Evolutionary conservation across 2,329 filamentous ascomycete species (phyloP).

Genomic region (Monosporascus ibericus): DNA sequence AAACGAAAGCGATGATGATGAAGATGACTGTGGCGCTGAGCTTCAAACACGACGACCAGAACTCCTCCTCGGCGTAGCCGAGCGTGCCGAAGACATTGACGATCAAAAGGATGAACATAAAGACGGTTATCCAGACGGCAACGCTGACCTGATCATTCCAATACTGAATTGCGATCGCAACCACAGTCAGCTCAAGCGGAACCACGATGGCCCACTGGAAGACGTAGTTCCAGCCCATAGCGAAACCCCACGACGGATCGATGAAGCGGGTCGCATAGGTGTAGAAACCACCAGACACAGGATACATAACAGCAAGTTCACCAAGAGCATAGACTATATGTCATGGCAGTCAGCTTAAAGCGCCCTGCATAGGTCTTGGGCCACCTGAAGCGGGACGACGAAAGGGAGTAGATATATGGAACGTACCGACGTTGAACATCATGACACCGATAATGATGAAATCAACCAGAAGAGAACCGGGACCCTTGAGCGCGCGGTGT

Average conservation of each 20-base stretch:
- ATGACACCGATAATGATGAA: constrained; percentile 53
- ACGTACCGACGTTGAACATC: constrained; percentile 49
- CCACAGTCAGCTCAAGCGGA: constrained; percentile 43
- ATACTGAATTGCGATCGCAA: constrained; percentile 40
- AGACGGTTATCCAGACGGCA: constrained; percentile 51
- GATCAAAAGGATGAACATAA: constrained; percentile 43
- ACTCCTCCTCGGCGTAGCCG: constrained; percentile 55
- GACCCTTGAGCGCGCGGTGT: constrained; percentile 24
- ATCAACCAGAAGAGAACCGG: constrained; percentile 37
- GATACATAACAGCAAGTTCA: constrained; percentile 45
- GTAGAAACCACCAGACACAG: constrained; percentile 46
- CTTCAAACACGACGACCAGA: constrained; percentile 51
- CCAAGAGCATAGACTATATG: constrained; percentile 47
- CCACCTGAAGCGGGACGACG: background rate
- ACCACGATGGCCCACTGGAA: constrained; percentile 43
- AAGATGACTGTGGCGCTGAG: constrained; percentile 54
- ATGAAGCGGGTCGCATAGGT: constrained; percentile 45
- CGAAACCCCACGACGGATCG: constrained; percentile 41
- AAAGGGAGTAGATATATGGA: constrained; percentile 1
- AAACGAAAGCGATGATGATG: constrained; percentile 55
- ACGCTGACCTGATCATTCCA: constrained; percentile 40
- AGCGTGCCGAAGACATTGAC: constrained; percentile 53
- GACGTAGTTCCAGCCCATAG: constrained; percentile 39
- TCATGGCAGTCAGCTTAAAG: constrained; percentile 4
- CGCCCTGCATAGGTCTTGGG: background rate